Evolutionary conservation across 2,329 filamentous ascomycete genomes (phyloP).

Genomic region (Xylaria sp.): DNA sequence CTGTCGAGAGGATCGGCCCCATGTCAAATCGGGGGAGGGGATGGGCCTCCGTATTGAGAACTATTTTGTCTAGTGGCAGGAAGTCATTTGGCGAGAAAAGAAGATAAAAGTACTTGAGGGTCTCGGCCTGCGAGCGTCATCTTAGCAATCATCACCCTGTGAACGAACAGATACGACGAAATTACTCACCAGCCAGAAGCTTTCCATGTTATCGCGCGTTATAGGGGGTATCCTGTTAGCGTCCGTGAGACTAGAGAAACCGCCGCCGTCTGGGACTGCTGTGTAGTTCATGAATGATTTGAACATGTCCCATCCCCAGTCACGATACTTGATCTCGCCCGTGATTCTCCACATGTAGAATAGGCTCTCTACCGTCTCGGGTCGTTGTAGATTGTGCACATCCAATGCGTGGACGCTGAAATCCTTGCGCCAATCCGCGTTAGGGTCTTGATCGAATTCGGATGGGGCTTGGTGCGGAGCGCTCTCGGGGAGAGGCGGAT

Average conservation of each 20-base stretch:
- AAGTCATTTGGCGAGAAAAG: constrained; percentile 88
- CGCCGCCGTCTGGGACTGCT: constrained; percentile 78
- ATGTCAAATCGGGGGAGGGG: constrained; percentile 88
- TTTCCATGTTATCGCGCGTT: constrained; percentile 93
- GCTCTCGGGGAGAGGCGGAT: constrained; percentile 72
- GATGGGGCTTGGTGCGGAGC: constrained; percentile 62
- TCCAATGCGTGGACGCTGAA: constrained; percentile 85
- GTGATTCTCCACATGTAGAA: constrained; percentile 99
- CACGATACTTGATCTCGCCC: constrained; percentile 84
- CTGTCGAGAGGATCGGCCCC: constrained; percentile 79
- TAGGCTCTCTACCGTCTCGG: constrained; percentile 94
- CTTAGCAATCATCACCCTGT: constrained; percentile 19
- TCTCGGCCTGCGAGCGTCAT: constrained; percentile 75
- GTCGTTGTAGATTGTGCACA: constrained; percentile 90
- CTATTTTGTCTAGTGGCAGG: constrained; percentile 84
- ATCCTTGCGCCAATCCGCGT: constrained; percentile 79
- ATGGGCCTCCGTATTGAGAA: constrained; percentile 97
- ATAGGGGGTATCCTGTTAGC: constrained; percentile 77
- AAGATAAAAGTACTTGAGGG: constrained; percentile 96
- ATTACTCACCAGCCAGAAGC: constrained; percentile 88
- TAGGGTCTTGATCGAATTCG: constrained; percentile 61
- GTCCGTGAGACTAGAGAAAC: constrained; percentile 84
- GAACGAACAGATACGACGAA: not conserved
- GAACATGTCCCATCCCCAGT: constrained; percentile 99
- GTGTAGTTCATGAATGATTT: constrained; percentile 89